These are phyloP conservation scores for Trypanosoma grayi DNA, from an alignment of 208 protist species.

Conservation along the genomic window DNA sequence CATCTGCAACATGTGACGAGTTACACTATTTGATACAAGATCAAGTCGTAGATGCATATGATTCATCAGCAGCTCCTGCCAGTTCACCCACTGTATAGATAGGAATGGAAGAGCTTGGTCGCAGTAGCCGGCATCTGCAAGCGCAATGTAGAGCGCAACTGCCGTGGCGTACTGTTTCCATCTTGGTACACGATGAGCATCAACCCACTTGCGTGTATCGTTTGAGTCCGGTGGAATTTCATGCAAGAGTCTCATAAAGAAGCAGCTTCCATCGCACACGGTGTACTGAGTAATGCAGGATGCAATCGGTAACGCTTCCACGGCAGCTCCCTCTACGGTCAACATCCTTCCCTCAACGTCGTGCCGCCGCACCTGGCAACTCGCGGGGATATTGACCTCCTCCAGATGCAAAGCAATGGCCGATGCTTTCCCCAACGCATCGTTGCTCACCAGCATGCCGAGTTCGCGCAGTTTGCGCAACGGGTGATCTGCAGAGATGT, in stretches of 20 bases:
- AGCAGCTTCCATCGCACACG: slow-evolving; percentile 10
- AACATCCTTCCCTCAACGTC: slow-evolving; percentile 28
- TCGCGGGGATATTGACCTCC: slow-evolving; percentile 9
- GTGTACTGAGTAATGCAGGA: background rate
- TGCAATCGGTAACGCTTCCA: background rate
- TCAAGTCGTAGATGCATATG: slow-evolving; percentile 36
- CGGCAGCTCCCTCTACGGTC: background rate
- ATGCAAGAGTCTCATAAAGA: slow-evolving; percentile 13
- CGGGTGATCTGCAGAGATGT: background rate
- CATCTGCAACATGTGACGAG: background rate
- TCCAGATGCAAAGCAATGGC: background rate
- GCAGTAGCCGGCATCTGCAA: slow-evolving; percentile 49
- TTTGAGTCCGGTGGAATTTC: background rate
- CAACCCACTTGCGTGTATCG: background rate
- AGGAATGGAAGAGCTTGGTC: slow-evolving; percentile 45
- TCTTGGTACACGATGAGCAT: slow-evolving; percentile 21
- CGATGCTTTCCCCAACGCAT: no score
- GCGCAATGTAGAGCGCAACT: slow-evolving; percentile 49
- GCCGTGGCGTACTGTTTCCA: slow-evolving; percentile 55
- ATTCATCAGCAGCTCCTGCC: slow-evolving; percentile 16
- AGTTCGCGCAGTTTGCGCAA: slow-evolving; percentile 13
- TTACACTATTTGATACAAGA: slow-evolving; percentile 22
- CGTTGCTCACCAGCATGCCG: background rate
- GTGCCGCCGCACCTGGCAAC: slow-evolving; percentile 10
- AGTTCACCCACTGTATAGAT: slow-evolving; percentile 43